phyloP scores from a whole-genome alignment of 2,329 filamentous ascomycete genomes.

The Colletotrichum camelliae region DNA sequence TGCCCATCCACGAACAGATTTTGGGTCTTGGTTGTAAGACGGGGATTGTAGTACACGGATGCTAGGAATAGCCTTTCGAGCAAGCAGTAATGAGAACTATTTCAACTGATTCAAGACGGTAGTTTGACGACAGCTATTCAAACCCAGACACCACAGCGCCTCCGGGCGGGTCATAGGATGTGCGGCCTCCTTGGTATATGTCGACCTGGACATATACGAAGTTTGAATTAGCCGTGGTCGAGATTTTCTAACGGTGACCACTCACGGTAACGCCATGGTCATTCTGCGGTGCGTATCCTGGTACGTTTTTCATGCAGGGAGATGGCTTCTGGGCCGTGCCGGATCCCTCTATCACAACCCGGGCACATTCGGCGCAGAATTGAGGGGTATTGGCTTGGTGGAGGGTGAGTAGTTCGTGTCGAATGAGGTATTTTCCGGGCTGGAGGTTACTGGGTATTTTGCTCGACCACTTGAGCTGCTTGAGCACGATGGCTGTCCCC shows the following conservation, averaged over 20 bases:
- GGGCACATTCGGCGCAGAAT: constrained; percentile 63
- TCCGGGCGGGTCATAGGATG: not conserved
- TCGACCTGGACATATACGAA: not conserved
- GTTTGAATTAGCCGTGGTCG: not conserved
- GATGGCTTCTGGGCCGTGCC: constrained; percentile 48
- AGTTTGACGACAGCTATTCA: not conserved
- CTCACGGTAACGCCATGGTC: constrained; percentile 54
- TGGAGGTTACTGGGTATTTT: constrained; percentile 54
- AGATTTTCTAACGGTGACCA: not conserved
- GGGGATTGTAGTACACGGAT: not conserved
- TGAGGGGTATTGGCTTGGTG: constrained; percentile 57
- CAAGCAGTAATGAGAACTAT: not conserved
- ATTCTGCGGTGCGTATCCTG: constrained; percentile 45
- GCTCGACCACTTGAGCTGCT: constrained; percentile 46
- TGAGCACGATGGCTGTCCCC: constrained; percentile 50
- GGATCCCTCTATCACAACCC: constrained; percentile 54
- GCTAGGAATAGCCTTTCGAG: not conserved
- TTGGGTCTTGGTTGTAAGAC: not conserved
- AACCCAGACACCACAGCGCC: not conserved
- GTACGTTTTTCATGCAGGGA: constrained; percentile 49
- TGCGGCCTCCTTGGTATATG: not conserved
- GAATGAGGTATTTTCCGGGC: constrained; percentile 60
- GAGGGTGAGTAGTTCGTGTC: constrained; percentile 61
- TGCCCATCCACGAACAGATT: not conserved
- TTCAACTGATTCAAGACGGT: not conserved